Base-by-base conservation (phyloP, 495 filamentous ascomycete species). In the Xylaria palmicola region DNA sequence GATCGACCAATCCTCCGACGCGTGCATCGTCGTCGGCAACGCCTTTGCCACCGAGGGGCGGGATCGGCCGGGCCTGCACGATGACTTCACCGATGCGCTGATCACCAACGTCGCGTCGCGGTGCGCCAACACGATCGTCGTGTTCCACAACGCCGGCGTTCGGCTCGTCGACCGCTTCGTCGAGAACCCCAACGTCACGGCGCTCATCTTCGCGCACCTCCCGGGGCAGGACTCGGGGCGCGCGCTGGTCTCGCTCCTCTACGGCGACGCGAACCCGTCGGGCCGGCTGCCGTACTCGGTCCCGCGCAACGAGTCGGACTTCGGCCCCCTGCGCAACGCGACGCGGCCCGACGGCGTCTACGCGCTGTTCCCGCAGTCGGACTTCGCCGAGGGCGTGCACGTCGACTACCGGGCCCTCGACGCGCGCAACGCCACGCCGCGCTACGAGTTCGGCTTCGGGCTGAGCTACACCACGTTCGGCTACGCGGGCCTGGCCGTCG, bases 281-380 rank as follows among this genome's bases (percentile, higher is more conserved):
- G 89, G 87, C 29, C 85, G 87, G 45, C 77, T 92, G 7, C 88
- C 89, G 0, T 92, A 90, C 63, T 89, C 85, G 0, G 83, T 91
- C n/a, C 86, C 86, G 4, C 75, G 78, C 26, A 82, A 85, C 48
- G 85, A 83, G 56, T 72, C 68, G 7, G 86, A 91, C 62, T 91
- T 87, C 66, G 77, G 77, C n/a, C 73, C 59, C 4, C 41, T 73
- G 4, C 68, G 72, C 27, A 68, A 66, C 5, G 76, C 70, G 26
- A 72, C 73, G 17, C 43, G 54, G 51, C 72, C 77, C 0, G 63
- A 66, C 30, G 77, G 72, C 5, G 67, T 60, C 12, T 80, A 69
- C 53, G 49, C 44, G 24, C 40, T 65, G 4, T 83, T 85, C 59
- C 84, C 84, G 12, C 85, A 89, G 65, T 77, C 78, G n/a, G 74